A percentile compares a stretch with the other conserved stretches of the same genome.
Evolutionary conservation across 2,329 filamentous ascomycete genomes (phyloP).

Genomic region (Trichoderma afroharzianum): DNA sequence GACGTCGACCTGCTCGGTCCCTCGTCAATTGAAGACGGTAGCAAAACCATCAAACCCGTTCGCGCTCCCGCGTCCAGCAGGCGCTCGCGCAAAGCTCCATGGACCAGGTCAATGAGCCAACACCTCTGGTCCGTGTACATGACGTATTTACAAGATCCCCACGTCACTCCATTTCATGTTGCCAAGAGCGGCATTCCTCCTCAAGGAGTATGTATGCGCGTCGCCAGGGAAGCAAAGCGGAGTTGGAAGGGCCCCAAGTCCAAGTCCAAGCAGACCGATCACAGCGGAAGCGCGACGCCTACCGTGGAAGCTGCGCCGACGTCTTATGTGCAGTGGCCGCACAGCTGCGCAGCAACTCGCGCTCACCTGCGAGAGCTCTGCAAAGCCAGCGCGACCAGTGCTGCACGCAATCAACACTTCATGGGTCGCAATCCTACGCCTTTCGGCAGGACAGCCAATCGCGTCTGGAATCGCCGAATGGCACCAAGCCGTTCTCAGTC

Average conservation of each 20-base stretch:
- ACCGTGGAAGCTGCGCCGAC: constrained; percentile 42
- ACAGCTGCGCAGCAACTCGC: constrained; percentile 60
- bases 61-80: not conserved
- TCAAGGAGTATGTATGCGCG: constrained; percentile 60
- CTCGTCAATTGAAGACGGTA: constrained; percentile 29
- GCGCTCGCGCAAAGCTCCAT: constrained; percentile 47
- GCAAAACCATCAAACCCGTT: constrained; percentile 29
- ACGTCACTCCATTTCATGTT: constrained; percentile 62
- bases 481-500: constrained; percentile 45
- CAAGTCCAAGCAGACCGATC: constrained; percentile 39
- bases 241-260: constrained; percentile 63
- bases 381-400: constrained; percentile 49
- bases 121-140: constrained; percentile 65
- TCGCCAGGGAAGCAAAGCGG: constrained; percentile 62
- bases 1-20: constrained; percentile 24
- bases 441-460: constrained; percentile 48
- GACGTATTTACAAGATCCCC: constrained; percentile 63
- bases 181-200: constrained; percentile 62
- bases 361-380: constrained; percentile 61
- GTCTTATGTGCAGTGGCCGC: constrained; percentile 59
- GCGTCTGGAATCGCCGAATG: constrained; percentile 47
- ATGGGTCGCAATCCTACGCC: constrained; percentile 54
- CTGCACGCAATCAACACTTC: constrained; percentile 42
- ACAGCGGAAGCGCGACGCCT: constrained; percentile 55
- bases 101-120: constrained; percentile 62